Evolutionary conservation across 2,329 filamentous ascomycete genomes (phyloP).

Genomic region (Trichoderma cornu-damae): DNA sequence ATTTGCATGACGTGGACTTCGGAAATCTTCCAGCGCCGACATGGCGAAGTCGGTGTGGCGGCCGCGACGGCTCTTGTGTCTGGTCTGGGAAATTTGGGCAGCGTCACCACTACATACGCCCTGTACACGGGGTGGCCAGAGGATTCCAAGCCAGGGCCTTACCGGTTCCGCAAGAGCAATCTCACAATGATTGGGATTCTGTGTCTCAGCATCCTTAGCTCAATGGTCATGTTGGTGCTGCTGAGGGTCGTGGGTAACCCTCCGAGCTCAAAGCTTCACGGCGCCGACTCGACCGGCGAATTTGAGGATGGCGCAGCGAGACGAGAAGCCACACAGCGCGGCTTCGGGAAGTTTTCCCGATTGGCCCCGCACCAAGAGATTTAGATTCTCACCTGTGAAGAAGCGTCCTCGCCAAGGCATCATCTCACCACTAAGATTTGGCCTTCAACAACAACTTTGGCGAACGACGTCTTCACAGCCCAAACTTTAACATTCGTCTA

Average conservation of each 20-base stretch:
- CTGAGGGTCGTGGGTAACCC: conserved; percentile 55
- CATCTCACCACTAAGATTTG: conserved; percentile 10
- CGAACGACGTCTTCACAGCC: background rate
- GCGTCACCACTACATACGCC: conserved; percentile 82
- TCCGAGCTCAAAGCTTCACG: conserved; percentile 43
- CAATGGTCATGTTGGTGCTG: conserved; percentile 61
- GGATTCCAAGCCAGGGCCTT: conserved; percentile 62
- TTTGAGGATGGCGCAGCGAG: conserved; percentile 58
- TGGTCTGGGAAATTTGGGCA: conserved; percentile 79
- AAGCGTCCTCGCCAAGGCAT: background rate
- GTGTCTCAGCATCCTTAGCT: conserved; percentile 68
- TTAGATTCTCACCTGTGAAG: background rate
- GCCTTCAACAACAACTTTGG: conserved; percentile 31
- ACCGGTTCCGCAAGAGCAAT: conserved; percentile 77
- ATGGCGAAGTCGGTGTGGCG: conserved; percentile 86
- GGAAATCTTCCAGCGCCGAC: conserved; percentile 82
- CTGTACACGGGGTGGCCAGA: conserved; percentile 81
- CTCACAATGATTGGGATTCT: conserved; percentile 84
- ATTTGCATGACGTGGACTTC: conserved; percentile 93
- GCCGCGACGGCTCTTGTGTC: conserved; percentile 81
- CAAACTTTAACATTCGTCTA: conserved; percentile 15
- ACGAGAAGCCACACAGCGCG: conserved; percentile 53
- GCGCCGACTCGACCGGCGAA: conserved; percentile 38
- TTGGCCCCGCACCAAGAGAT: conserved; percentile 26
- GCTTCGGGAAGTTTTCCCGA: conserved; percentile 44